These are phyloP conservation scores for Mycena venus DNA, from an alignment of 768 basidiomycete species.

Conservation along the genomic window DNA sequence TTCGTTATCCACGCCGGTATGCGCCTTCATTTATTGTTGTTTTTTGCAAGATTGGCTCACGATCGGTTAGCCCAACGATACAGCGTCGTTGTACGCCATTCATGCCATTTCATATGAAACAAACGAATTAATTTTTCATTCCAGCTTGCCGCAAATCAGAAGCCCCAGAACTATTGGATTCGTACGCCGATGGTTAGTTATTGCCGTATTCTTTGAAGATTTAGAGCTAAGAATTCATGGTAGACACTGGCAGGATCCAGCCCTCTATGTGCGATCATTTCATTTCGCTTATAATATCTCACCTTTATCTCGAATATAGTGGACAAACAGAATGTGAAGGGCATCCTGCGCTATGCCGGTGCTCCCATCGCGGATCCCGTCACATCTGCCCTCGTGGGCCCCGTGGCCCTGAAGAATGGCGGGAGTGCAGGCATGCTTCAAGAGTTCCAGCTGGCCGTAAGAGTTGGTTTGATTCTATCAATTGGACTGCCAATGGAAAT, in stretches of 20 bases:
- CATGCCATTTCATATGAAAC: no score
- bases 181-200: constrained; percentile 45
- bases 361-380: constrained; percentile 53
- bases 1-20: constrained; percentile 49
- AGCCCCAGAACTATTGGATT: constrained; percentile 56
- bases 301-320: constrained; percentile 31
- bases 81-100: constrained; percentile 15
- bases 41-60: constrained; percentile 24
- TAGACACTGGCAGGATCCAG: constrained; percentile 5
- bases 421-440: constrained; percentile 12
- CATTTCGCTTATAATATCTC: not conserved
- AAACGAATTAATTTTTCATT: not conserved
- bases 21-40: constrained; percentile 37
- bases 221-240: not conserved
- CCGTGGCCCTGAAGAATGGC: not conserved
- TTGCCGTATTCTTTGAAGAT: not conserved
- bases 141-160: constrained; percentile 46
- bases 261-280: not conserved
- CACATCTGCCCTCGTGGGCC: not conserved
- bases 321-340: constrained; percentile 49
- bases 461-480: not conserved
- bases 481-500: not conserved
- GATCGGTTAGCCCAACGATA: constrained; percentile 16
- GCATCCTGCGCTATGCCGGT: constrained; percentile 58
- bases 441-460: constrained; percentile 28